Base-by-base conservation (phyloP, 108 stramenopile genomes). In the Cyclotella baltica region DNA sequence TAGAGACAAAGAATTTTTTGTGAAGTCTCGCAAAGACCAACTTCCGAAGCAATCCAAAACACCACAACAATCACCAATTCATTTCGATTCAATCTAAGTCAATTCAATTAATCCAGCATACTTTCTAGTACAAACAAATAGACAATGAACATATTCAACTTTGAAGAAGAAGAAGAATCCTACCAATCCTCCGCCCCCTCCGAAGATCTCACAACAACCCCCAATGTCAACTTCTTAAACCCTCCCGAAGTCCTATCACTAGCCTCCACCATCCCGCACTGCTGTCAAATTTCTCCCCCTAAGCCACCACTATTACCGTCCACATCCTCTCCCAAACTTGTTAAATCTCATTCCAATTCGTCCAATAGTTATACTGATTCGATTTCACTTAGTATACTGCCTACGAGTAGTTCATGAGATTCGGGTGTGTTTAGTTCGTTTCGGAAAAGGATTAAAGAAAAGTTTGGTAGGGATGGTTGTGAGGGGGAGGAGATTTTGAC, bases 241-340 rank as follows among this genome's bases (percentile, higher is more conserved):
- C 59, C 75, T 22, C 43, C 23, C 40, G 55, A 34, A 3, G 75
- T 75, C 28, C 36, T 57, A 25, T 27, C 55, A 27, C 55, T 75
- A 3, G 75, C 75, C 1, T 16, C 55, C 18, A 28, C 56, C 65
- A 57, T 75, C 46, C 65, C 65, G 19, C 57, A 75, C 40, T 75
- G 75, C 55, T 38, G 65, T 31, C 65, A 20, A 18, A 57, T 75
- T 4, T 36, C 38, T 8, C 65, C 75, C 19, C 73, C 73, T 9
- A 25, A 19, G 25, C 58, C 25, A 30, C 58, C 37, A 22, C 38
- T 28, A 38, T 55, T n/a, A n/a, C 53, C 20, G 20, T 19, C 2
- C 28, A 28, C 66, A 15, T 50, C 66, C 20, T 3, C 56, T 18
- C 56, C 6, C 53, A 6, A 55, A n/a, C 22, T 5, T 10, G 28